Conservation (phyloP, 805 yeast genomes). For the Metschnikowia baotianmanensis region DNA sequence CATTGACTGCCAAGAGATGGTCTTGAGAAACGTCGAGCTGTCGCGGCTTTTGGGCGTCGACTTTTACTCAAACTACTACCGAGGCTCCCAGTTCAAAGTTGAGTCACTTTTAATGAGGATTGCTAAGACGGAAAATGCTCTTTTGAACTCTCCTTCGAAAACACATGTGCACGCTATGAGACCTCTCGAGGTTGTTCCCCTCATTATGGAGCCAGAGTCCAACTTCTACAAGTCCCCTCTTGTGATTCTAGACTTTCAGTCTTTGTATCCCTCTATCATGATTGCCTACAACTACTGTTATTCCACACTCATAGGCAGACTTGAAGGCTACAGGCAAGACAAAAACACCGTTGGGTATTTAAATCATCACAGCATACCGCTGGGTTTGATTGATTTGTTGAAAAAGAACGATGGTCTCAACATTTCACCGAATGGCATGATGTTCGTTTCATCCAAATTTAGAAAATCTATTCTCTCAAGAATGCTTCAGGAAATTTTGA, state of each 20-base stretch:
- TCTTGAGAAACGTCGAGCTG: conserved; percentile 73
- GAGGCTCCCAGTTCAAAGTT: conserved; percentile 94
- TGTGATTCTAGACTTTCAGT: conserved; percentile 88
- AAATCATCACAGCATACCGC: conserved; percentile 41
- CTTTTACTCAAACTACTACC: conserved; percentile 76
- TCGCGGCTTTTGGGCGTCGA: conserved; percentile 87
- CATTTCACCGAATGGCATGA: conserved; percentile 84
- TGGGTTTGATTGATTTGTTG: conserved; percentile 55
- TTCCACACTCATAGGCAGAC: conserved; percentile 65
- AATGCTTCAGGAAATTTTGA: conserved; percentile 81
- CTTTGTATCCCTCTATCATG: conserved; percentile 95
- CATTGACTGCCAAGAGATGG: conserved; percentile 59
- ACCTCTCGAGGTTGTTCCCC: conserved; percentile 82
- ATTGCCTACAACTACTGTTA: conserved; percentile 97
- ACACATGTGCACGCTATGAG: conserved; percentile 79
- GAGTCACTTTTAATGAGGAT: conserved; percentile 79
- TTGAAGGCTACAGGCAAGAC: conserved; percentile 49
- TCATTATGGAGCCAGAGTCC: conserved; percentile 90
- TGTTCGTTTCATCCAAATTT: conserved; percentile 64
- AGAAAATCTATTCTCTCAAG: conserved; percentile 74
- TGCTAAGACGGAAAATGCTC: conserved; percentile 69
- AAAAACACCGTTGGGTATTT: conserved; percentile 57
- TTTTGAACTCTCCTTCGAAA: conserved; percentile 77
- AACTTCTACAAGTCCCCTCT: conserved; percentile 85
- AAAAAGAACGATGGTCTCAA: conserved; percentile 49